Evolutionary conservation across 2,329 filamentous ascomycete species (phyloP), one percentile per base, ranked within the genome.

Genomic region (Cordyceps tenuipes): DNA sequence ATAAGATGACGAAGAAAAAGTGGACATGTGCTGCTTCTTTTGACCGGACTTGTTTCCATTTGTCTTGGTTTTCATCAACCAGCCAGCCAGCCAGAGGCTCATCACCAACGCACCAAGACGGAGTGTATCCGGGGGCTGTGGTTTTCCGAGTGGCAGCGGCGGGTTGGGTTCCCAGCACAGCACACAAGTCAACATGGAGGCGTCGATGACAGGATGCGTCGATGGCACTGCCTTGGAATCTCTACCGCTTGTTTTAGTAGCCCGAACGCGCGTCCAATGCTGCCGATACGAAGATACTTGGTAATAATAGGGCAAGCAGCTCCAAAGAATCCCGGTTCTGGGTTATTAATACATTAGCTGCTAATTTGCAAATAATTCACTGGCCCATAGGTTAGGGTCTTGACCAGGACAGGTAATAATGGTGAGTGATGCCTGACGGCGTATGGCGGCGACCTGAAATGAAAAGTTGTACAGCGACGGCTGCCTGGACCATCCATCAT

Each of bases 101-200:
- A 59, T 53, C 57, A 19, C 57, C 49, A 58, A 46, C 47, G 56
- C 47, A 59, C 48, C 29, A 53, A 47, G 46, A 36, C 34, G 55
- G 55, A 57, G 55, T 23, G 26, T 23, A 51, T 31, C 15, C 34
- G 31, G 46, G 34, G n/a, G 17, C 9, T 50, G 3, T 50, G 26
- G 26, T 46, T 46, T 44, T 46, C 43, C 9, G 3, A 10, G 43
- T n/a, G 43, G 43, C 43, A 46, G n/a, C 43, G 19, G n/a, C 43
- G 48, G 29, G 17, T 50, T 50, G 48, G 29, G 17, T 50, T 50
- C 29, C 29, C n/a, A 17, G 47, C 47, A 29, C 29, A 8, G 39
- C 17, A 17, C 39, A 43, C 39, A 15, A 29, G 29, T n/a, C 39
- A 43, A 43, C 12, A 17, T 43, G 13, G n/a, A 34, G 31, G 15